Evolutionary conservation across 495 filamentous ascomycete species (phyloP).

Genomic region (Annulohypoxylon moriforme): DNA sequence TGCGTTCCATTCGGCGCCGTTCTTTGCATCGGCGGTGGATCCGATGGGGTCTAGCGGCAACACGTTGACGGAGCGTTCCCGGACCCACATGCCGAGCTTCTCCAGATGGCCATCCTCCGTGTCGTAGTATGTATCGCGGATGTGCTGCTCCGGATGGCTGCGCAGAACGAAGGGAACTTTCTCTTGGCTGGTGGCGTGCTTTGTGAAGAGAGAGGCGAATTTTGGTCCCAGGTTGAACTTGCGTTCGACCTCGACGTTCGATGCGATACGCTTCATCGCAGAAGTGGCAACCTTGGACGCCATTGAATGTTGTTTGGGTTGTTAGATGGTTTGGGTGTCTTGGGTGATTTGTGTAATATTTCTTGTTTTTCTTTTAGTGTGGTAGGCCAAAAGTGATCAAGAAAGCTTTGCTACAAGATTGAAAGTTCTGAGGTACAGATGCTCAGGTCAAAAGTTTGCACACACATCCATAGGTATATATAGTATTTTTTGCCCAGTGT

Average conservation of each 20-base stretch:
- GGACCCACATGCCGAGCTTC: slow-evolving; percentile 32
- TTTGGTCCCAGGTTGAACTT: slow-evolving; percentile 36
- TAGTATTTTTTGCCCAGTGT: too few relatives aligned
- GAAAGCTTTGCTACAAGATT: not conserved
- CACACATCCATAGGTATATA: too few relatives aligned
- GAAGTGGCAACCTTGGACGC: slow-evolving; percentile 11
- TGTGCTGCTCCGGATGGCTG: slow-evolving; percentile 5
- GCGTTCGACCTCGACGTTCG: slow-evolving; percentile 38
- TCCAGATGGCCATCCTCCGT: slow-evolving; percentile 23
- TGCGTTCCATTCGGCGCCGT: slow-evolving; percentile 30
- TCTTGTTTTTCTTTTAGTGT: not conserved
- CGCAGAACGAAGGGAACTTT: slow-evolving; percentile 4
- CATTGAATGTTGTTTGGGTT: not conserved
- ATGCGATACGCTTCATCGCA: slow-evolving; percentile 26
- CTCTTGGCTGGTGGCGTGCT: not conserved
- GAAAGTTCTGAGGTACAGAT: too few relatives aligned
- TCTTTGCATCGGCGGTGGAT: not conserved
- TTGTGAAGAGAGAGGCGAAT: slow-evolving; percentile 20
- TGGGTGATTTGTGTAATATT: not conserved
- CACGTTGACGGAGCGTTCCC: slow-evolving; percentile 10
- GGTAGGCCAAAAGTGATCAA: not conserved
- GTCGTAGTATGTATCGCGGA: slow-evolving; percentile 41
- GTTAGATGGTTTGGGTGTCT: not conserved
- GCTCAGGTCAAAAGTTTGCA: too few relatives aligned
- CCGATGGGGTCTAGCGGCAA: not conserved